phyloP scores from a whole-genome alignment of 495 filamentous ascomycete genomes.

The Tuber melanosporum region DNA sequence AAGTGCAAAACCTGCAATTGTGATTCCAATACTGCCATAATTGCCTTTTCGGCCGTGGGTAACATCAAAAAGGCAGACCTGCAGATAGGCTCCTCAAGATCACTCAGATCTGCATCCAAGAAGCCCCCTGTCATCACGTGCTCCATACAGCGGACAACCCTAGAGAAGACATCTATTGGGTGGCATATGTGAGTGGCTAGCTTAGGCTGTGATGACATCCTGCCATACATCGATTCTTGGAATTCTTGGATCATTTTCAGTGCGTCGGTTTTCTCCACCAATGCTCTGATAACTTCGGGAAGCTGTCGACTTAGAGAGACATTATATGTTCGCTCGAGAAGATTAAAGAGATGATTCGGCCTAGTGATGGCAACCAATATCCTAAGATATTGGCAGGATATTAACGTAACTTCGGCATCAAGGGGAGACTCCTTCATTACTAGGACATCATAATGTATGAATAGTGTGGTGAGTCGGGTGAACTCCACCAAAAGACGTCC shows the following conservation, averaged over 20 bases:
- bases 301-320: conserved; percentile 16
- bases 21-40: conserved; percentile 32
- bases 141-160: conserved; percentile 31
- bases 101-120: conserved; percentile 24
- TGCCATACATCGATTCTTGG: conserved; percentile 22
- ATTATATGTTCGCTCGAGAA: conserved; percentile 27
- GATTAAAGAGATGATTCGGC: conserved; percentile 32
- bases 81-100: conserved; percentile 23
- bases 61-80: conserved; percentile 20
- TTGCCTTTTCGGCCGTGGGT: conserved; percentile 28
- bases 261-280: conserved; percentile 30
- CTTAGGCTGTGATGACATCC: conserved; percentile 34
- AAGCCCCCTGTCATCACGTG: conserved; percentile 24
- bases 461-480: conserved; percentile 28
- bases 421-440: conserved; percentile 22
- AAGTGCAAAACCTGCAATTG: conserved; percentile 38
- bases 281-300: conserved; percentile 29
- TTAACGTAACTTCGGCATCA: conserved; percentile 22
- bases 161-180: conserved; percentile 32
- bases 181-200: conserved; percentile 15
- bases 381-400: conserved; percentile 30
- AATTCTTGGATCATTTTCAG: conserved; percentile 29
- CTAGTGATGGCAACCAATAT: conserved; percentile 26
- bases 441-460: conserved; percentile 34
- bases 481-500: conserved; percentile 25